phyloP scores from a whole-genome alignment of 192 early-diverging fungal genomes.

The Coemansia sp. region DNA sequence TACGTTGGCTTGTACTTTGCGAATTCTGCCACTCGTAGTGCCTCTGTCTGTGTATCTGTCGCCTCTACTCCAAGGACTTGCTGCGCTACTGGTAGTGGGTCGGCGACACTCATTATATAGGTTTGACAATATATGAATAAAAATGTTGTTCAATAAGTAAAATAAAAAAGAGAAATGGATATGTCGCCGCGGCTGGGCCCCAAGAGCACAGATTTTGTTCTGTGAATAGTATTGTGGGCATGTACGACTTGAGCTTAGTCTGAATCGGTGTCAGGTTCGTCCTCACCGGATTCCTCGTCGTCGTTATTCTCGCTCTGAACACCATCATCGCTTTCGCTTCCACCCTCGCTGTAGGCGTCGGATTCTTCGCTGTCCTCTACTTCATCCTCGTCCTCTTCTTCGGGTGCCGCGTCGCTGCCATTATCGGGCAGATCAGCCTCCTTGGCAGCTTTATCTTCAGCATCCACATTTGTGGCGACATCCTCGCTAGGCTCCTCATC shows the following conservation, averaged over 20 bases:
- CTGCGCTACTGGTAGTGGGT: background rate
- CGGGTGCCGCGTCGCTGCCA: background rate
- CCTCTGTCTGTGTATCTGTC: conserved; percentile 32
- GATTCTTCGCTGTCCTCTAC: conserved; percentile 13
- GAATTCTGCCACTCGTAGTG: conserved; percentile 44
- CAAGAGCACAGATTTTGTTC: background rate
- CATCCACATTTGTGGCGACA: background rate
- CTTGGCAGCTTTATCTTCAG: background rate
- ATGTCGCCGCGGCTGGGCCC: background rate
- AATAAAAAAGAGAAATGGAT: background rate
- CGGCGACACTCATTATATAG: background rate
- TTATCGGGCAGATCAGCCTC: background rate
- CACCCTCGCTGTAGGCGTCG: conserved; percentile 27
- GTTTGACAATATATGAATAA: background rate
- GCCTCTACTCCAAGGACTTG: conserved; percentile 32
- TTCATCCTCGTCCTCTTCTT: conserved; percentile 16
- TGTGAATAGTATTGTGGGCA: background rate
- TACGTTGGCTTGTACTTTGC: conserved; percentile 49
- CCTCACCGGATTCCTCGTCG: conserved; percentile 5
- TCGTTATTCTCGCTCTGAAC: conserved; percentile 20
- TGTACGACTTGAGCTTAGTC: conserved; percentile 1
- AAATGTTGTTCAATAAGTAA: background rate
- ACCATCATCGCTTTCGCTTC: conserved; percentile 24
- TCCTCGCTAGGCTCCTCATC: conserved; percentile 7
- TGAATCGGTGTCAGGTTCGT: background rate